Base-by-base conservation (phyloP, 2,329 filamentous ascomycete species). In the Calonectria crousiana region DNA sequence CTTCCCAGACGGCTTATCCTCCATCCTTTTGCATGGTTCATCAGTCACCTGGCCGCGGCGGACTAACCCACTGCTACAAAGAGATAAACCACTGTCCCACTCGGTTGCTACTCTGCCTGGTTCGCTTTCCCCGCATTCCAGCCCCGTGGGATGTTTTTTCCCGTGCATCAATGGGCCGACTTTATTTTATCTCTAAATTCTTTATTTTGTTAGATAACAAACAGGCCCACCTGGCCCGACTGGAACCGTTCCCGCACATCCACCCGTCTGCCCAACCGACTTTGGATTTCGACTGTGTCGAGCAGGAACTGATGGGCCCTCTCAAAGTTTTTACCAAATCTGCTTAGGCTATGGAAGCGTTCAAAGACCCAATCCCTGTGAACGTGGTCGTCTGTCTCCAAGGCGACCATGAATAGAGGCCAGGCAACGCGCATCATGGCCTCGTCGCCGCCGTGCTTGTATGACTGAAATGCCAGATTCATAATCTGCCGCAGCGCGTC, bases 341-440 rank as follows among this genome's bases (percentile, higher is more conserved):
- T 76, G 36, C 78, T 79, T 38, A 84, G 80, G 13, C 68, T 73
- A 11, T 81, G 75, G 28, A 84, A 84, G 1, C 83, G 78, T 11
- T 79, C 78, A 16, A 85, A 66, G 20, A 84, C 80, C 81, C 84
- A 85, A 11, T 82, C 80, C 6, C 81, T 82, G 32, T 85, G 81
- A 6, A 83, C 71, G 4, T 78, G 73, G 30, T 83, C 80, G 14
- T 83, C 79, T 6, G 83, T 84, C 73, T 85, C 83, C 9, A 86
- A 74, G 9, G 81, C 83, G 6, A 80, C 84, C n/a, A 83, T 78
- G 69, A 85, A 84, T 8, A 85, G 74, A 6, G 83, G 82, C 81
- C 83, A 84, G 0, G 83, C 81, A 20, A 84, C 78, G 44, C 82
- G 78, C 8, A 81, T 72, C 60, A 84, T 79, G 9, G 81, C 78